Percentiles rank a stretch among this genome's conserved stretches.
phyloP scores from a whole-genome alignment of 1,284 basidiomycete species.

The Tremellales sp. region DNA sequence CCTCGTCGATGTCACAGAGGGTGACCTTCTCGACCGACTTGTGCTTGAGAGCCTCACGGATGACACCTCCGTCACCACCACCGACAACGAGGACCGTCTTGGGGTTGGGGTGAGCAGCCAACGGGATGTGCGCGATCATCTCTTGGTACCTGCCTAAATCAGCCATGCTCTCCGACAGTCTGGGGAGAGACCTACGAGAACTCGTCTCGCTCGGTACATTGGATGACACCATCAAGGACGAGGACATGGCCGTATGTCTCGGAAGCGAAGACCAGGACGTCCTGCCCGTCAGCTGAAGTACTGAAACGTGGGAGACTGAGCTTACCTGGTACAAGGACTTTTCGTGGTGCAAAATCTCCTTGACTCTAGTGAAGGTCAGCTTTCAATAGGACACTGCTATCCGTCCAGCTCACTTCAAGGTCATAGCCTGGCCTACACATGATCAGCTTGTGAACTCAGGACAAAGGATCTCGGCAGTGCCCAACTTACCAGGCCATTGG shows the following conservation, averaged over 20 bases:
- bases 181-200: conserved; percentile 70
- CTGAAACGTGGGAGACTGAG: background rate
- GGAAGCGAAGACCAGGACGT: conserved; percentile 93
- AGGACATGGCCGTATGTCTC: conserved; percentile 95
- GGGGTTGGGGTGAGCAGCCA: conserved; percentile 94
- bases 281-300: conserved; percentile 54
- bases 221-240: conserved; percentile 92
- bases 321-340: conserved; percentile 68
- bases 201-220: conserved; percentile 96
- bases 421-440: conserved; percentile 73
- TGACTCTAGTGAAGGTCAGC: conserved; percentile 56
- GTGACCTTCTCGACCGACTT: conserved; percentile 85
- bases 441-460: conserved; percentile 8
- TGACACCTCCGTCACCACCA: conserved; percentile 93
- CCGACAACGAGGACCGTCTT: conserved; percentile 95
- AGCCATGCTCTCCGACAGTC: background rate
- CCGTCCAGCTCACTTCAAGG: conserved; percentile 59
- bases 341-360: conserved; percentile 91
- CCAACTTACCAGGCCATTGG: conserved; percentile 81
- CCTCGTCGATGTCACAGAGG: conserved; percentile 97
- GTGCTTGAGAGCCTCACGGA: conserved; percentile 96
- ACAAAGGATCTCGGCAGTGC: conserved; percentile 12
- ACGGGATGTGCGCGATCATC: conserved; percentile 96
- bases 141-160: conserved; percentile 83
- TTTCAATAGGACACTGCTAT: background rate